A percentile compares a stretch with the other conserved stretches of the same genome.
These are phyloP conservation scores for Dalbergia cultrata DNA, from an alignment of 306 rosid genomes.

Conservation along the genomic window DNA sequence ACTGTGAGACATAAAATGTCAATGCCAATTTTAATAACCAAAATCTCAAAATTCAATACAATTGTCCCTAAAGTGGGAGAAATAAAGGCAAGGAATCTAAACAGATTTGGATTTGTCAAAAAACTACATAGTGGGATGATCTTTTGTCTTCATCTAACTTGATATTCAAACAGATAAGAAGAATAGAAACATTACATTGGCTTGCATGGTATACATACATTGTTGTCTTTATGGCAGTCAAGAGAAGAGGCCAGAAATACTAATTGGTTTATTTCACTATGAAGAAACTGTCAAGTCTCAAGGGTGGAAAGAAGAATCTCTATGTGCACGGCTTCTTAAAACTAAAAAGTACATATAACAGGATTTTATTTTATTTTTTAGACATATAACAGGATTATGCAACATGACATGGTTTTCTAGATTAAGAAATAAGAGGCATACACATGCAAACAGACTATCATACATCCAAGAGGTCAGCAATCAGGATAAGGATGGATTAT, in stretches of 20 bases:
- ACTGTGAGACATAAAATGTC: constrained; percentile 18
- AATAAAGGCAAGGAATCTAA: not conserved
- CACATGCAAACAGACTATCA: constrained; percentile 24
- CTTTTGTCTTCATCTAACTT: not conserved
- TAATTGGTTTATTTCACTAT: constrained; percentile 6
- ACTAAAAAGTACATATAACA: not conserved
- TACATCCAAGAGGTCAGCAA: constrained; percentile 23
- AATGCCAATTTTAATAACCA: constrained; percentile 16
- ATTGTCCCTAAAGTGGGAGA: constrained; percentile 10
- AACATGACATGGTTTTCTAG: constrained; percentile 3
- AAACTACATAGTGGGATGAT: not conserved
- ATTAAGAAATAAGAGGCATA: not conserved
- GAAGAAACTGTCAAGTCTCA: not conserved
- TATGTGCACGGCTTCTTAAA: constrained; percentile 15
- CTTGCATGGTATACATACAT: constrained; percentile 11
- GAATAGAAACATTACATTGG: constrained; percentile 12
- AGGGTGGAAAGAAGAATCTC: not conserved
- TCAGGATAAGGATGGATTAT: constrained; percentile 34
- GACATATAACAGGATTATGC: not conserved
- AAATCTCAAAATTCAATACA: not conserved
- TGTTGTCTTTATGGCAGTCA: not conserved
- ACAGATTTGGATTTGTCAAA: not conserved
- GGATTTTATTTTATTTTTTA: not conserved
- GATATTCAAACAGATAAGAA: not conserved
- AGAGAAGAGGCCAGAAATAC: constrained; percentile 22